Conservation (phyloP, 257 asterid species). For the Capsicum pubescens region DNA sequence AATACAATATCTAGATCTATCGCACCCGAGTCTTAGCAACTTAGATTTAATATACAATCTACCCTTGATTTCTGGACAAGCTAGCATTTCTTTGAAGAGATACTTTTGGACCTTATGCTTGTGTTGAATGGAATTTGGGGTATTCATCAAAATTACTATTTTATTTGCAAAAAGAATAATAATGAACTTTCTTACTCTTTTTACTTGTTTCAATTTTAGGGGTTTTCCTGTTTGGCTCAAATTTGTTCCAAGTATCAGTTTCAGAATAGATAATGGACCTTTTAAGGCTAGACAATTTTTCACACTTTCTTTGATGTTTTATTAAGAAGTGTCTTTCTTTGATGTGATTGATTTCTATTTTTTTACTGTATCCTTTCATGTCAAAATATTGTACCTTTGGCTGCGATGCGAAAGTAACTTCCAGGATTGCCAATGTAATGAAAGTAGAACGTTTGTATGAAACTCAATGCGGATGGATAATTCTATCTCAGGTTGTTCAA, state of each 20-base stretch:
- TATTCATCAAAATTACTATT: constrained; percentile 40
- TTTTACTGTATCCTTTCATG: constrained; percentile 26
- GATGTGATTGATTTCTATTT: constrained; percentile 32
- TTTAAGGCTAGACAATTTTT: constrained; percentile 54
- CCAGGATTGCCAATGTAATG: constrained; percentile 96
- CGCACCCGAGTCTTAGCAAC: no score
- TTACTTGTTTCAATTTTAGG: constrained; percentile 31
- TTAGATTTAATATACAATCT: no score
- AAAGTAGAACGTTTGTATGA: constrained; percentile 81
- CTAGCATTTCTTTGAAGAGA: no score
- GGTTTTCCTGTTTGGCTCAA: constrained; percentile 86
- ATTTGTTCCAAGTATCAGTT: constrained; percentile 81
- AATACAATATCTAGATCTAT: no score
- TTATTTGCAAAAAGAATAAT: constrained; percentile 9
- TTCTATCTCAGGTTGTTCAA: constrained; percentile 83
- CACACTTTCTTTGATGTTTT: not conserved
- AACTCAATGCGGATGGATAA: constrained; percentile 96
- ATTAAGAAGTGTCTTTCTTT: not conserved
- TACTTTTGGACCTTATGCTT: constrained; percentile 86
- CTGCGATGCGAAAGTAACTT: constrained; percentile 92
- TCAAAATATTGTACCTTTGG: constrained; percentile 50
- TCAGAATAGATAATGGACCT: constrained; percentile 72
- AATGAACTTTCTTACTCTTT: constrained; percentile 7
- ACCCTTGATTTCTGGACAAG: no score
- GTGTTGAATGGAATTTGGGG: constrained; percentile 99